Evolutionary conservation across 345 rosid genomes (phyloP).

Genomic region (Aethionema arabicum): DNA sequence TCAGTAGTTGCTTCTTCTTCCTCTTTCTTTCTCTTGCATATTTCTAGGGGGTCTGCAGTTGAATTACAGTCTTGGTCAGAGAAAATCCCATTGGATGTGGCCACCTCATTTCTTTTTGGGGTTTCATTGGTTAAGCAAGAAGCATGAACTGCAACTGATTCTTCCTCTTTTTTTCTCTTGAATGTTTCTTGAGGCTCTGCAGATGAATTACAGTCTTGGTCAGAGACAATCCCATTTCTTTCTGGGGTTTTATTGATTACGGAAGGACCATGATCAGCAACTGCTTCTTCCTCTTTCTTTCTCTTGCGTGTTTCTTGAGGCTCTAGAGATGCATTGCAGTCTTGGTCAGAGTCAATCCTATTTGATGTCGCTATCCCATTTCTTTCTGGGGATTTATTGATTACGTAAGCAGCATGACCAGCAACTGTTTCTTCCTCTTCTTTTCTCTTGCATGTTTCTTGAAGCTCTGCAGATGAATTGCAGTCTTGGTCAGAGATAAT

Average conservation of each 20-base stretch:
- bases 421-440: slow-evolving; percentile 23
- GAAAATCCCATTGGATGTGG: slow-evolving; percentile 8
- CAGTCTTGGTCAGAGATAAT: slow-evolving; percentile 13
- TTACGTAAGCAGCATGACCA: slow-evolving; percentile 9
- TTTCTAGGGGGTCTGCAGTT: slow-evolving; percentile 22
- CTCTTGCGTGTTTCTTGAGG: slow-evolving; percentile 24
- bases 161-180: slow-evolving; percentile 30
- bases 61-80: slow-evolving; percentile 23
- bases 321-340: slow-evolving; percentile 23
- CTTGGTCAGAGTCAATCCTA: slow-evolving; percentile 18
- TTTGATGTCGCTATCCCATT: slow-evolving; percentile 7
- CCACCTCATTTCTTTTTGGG: slow-evolving; percentile 11
- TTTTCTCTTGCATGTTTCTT: slow-evolving; percentile 26
- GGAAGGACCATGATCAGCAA: slow-evolving; percentile 9
- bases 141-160: not conserved
- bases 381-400: slow-evolving; percentile 17
- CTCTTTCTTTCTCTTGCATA: slow-evolving; percentile 24
- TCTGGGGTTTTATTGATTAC: slow-evolving; percentile 21
- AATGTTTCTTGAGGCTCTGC: slow-evolving; percentile 21
- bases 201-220: slow-evolving; percentile 26
- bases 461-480: slow-evolving; percentile 25
- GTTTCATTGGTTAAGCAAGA: slow-evolving; percentile 14
- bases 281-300: slow-evolving; percentile 24
- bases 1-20: slow-evolving; percentile 16
- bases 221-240: slow-evolving; percentile 11